Base-by-base conservation (phyloP, 2,329 filamentous ascomycete genomes). In the Phialemonium atrogriseum region DNA sequence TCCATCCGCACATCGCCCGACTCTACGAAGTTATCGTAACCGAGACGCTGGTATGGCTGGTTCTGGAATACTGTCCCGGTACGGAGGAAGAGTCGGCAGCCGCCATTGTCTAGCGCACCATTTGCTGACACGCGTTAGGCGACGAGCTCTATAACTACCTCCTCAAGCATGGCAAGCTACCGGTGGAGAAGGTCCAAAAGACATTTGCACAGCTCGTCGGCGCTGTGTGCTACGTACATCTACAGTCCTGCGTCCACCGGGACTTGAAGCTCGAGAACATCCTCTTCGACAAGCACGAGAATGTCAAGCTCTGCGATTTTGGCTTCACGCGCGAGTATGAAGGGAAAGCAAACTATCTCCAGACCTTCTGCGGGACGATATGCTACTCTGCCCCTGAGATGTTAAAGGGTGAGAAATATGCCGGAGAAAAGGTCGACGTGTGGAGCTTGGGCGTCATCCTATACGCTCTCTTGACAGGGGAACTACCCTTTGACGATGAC, bases 321-420 rank as follows among this genome's bases (percentile, higher is more conserved):
- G 91, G 91, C 12, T 98, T 98, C 53, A 98, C 91, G 9, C 73
- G 91, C 43, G 91, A 98, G 60, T 98, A 98, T 56, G 87, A 95
- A 58, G 89, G 89, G 38, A 87, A 93, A 48, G 76, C 85, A 18
- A 96, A 88, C 55, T 89, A 96, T 50, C 63, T 98, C 34, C 89
- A 96, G 58, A 98, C 91, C 2, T 98, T 94, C 59, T 98, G 91
- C 55, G 91, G 91, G 5, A 98, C 91, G 0, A 81, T 98, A 40
- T 96, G 89, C 62, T 98, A 98, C 59, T 94, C 87, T 33, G 91
- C 91, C 3, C 91, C 91, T 3, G 91, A 98, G 58, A 98, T 98
- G 91, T 70, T 98, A 24, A 94, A 91, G 56, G 91, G 88, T 23
- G 91, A 98, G 56, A 96, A 94, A 57, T 98, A 98, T 53, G 91